Conservation (phyloP, 371 early-diverging fungal species). For the Phascolomyces articulosus region DNA sequence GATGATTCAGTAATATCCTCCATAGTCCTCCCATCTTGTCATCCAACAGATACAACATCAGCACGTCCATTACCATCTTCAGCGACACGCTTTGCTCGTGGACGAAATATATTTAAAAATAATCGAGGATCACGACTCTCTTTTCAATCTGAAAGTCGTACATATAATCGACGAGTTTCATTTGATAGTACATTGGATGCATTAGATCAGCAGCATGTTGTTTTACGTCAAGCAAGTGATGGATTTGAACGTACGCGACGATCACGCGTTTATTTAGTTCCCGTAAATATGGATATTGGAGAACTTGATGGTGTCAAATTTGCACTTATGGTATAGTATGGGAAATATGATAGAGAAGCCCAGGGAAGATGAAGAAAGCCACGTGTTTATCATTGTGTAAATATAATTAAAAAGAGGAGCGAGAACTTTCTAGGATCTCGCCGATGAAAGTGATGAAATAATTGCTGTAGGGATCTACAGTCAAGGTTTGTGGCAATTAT, state of each 20-base stretch:
- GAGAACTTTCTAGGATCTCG: slow-evolving; percentile 9
- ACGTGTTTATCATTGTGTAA: too few species aligned
- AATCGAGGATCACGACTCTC: neutral
- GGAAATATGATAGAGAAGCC: too few species aligned
- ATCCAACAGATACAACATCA: slow-evolving; percentile 19
- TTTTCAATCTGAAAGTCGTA: slow-evolving; percentile 45
- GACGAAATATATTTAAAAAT: slow-evolving; percentile 5
- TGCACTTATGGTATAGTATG: slow-evolving; percentile 25
- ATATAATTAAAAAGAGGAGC: too few species aligned
- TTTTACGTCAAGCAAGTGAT: slow-evolving; percentile 20
- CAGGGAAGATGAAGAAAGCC: too few species aligned
- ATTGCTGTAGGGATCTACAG: slow-evolving; percentile 10
- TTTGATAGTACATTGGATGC: slow-evolving; percentile 27
- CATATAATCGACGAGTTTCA: slow-evolving; percentile 29
- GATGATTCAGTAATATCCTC: too few species aligned
- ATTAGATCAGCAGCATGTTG: slow-evolving; percentile 17
- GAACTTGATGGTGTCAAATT: slow-evolving; percentile 18
- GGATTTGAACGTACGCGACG: slow-evolving; percentile 20
- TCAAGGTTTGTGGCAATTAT: neutral
- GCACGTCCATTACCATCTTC: slow-evolving; percentile 2
- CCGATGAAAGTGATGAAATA: slow-evolving; percentile 15
- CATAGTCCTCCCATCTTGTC: neutral
- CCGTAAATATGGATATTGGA: slow-evolving; percentile 24
- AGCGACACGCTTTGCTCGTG: too few species aligned
- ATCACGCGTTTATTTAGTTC: slow-evolving; percentile 28